These are phyloP conservation scores for Geotrichum klebahnii DNA, from an alignment of 1,139 yeast species.

Conservation along the genomic window DNA sequence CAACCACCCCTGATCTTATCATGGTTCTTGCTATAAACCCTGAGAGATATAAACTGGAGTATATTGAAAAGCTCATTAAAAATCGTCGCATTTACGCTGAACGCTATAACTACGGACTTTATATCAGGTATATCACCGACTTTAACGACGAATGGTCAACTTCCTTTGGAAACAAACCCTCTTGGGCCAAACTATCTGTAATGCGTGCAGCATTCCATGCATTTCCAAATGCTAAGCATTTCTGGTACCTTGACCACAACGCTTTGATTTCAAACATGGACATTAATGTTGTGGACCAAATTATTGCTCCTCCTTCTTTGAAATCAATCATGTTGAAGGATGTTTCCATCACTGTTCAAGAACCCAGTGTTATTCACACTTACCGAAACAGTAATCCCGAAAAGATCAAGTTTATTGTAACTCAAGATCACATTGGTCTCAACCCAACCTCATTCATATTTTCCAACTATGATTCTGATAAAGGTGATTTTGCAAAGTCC, in stretches of 20 bases:
- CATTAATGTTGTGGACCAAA: conserved; percentile 53
- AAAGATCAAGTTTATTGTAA: conserved; percentile 54
- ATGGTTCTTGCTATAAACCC: conserved; percentile 77
- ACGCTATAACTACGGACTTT: conserved; percentile 67
- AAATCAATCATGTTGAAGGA: conserved; percentile 59
- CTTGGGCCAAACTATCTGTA: conserved; percentile 59
- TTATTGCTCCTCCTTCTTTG: conserved; percentile 52
- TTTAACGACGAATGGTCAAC: conserved; percentile 34
- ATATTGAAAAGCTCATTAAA: conserved; percentile 63
- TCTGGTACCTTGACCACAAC: conserved; percentile 69
- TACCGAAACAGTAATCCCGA: conserved; percentile 55
- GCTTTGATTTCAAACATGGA: conserved; percentile 65
- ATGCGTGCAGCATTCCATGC: conserved; percentile 85
- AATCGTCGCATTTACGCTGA: conserved; percentile 83
- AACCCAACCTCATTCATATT: conserved; percentile 71
- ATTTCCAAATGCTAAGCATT: conserved; percentile 77
- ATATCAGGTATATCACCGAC: conserved; percentile 77
- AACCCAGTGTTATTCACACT: conserved; percentile 68
- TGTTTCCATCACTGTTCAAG: conserved; percentile 66
- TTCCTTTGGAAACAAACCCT: conserved; percentile 26
- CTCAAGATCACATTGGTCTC: conserved; percentile 59
- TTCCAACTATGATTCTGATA: conserved; percentile 49
- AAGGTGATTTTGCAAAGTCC: conserved; percentile 48
- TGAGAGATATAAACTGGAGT: conserved; percentile 57
- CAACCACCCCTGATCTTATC: conserved; percentile 36